These are phyloP conservation scores for Aspergillus leporis DNA, from an alignment of 495 filamentous ascomycete genomes.

Conservation along the genomic window DNA sequence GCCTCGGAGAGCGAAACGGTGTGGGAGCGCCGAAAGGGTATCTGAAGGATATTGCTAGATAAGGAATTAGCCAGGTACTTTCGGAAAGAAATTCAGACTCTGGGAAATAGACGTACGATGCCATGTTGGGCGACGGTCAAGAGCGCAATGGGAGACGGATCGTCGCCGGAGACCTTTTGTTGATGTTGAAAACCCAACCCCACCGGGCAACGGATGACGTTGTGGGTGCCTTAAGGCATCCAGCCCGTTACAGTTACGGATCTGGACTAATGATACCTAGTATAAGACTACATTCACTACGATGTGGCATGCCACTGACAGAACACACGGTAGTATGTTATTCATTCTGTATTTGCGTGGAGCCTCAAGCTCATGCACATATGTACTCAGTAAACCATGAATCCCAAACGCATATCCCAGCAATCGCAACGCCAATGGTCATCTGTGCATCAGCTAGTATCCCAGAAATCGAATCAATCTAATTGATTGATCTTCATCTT, in stretches of 20 bases:
- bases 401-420: constrained; percentile 11
- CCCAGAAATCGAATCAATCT: constrained; percentile 17
- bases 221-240: constrained; percentile 18
- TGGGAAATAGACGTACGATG: constrained; percentile 38
- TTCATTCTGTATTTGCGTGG: constrained; percentile 31
- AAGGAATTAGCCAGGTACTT: background rate
- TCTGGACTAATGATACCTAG: background rate
- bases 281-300: background rate
- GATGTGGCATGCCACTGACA: no score
- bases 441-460: constrained; percentile 3
- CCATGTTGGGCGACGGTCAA: constrained; percentile 31
- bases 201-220: constrained; percentile 46
- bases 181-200: constrained; percentile 35
- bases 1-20: constrained; percentile 73
- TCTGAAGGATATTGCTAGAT: constrained; percentile 53
- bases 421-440: constrained; percentile 8
- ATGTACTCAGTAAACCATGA: constrained; percentile 26
- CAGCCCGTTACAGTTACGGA: background rate
- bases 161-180: constrained; percentile 30
- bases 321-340: background rate
- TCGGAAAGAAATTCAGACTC: background rate
- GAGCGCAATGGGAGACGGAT: constrained; percentile 19
- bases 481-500: constrained; percentile 43
- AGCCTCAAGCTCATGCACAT: constrained; percentile 26
- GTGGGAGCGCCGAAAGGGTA: constrained; percentile 87